Conservation (phyloP, 768 basidiomycete species). For the Boletellus sp. region DNA sequence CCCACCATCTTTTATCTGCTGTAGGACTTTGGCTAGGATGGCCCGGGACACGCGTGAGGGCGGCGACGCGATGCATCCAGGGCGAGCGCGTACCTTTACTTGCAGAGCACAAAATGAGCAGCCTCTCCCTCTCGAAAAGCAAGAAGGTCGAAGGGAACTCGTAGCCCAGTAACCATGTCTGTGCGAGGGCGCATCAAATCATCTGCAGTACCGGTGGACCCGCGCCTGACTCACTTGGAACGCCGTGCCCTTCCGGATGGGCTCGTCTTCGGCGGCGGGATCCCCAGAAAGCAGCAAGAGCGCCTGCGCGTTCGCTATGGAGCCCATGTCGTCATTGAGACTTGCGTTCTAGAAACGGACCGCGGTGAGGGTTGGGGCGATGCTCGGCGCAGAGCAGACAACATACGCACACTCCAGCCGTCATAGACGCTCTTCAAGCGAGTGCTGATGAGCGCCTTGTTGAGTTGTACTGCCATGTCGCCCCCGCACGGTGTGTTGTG, state of each 20-base stretch:
- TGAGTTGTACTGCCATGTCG: constrained; percentile 68
- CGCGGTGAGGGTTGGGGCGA: constrained; percentile 12
- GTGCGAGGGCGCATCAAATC: constrained; percentile 6
- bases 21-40: constrained; percentile 75
- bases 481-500: constrained; percentile 6
- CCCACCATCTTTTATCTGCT: constrained; percentile 64
- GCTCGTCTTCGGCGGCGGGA: constrained; percentile 79
- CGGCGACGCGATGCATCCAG: constrained; percentile 1
- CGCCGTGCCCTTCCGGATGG: constrained; percentile 86
- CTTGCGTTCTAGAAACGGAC: constrained; percentile 47
- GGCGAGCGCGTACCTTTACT: constrained; percentile 65
- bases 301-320: constrained; percentile 66
- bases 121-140: constrained; percentile 72
- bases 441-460: constrained; percentile 53
- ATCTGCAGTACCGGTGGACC: background rate
- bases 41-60: constrained; percentile 12
- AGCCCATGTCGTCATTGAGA: constrained; percentile 67
- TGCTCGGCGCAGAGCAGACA: constrained; percentile 5
- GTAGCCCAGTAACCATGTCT: constrained; percentile 97
- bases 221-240: constrained; percentile 62
- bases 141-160: constrained; percentile 95
- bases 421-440: constrained; percentile 59
- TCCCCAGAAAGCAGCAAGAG: constrained; percentile 74
- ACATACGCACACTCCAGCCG: constrained; percentile 54
- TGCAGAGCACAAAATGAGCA: constrained; percentile 80